Percentiles rank a stretch among this genome's conserved stretches.
Conservation (phyloP, 495 filamentous ascomycete species). For the Aspergillus asperescens region DNA sequence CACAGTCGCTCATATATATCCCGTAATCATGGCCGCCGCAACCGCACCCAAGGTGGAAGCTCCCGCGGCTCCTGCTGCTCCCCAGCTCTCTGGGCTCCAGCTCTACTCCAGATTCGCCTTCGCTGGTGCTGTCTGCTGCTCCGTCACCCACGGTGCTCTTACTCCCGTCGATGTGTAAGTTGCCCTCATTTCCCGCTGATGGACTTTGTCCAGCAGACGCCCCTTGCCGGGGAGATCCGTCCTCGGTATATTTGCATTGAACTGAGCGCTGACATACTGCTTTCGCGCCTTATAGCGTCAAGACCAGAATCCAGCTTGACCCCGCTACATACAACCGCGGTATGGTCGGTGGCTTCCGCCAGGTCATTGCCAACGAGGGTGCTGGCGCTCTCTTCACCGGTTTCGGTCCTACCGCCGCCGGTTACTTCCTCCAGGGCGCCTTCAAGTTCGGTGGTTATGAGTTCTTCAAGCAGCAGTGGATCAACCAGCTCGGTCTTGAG, state of each 20-base stretch:
- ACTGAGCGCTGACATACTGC: conserved; percentile 22
- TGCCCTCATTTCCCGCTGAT: background rate
- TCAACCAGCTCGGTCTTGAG: conserved; percentile 76
- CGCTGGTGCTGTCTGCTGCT: conserved; percentile 90
- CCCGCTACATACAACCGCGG: conserved; percentile 84
- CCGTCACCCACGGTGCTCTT: conserved; percentile 85
- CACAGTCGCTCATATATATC: conserved; percentile 9
- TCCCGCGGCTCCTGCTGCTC: conserved; percentile 31
- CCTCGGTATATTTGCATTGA: conserved; percentile 8
- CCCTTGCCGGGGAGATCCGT: conserved; percentile 6
- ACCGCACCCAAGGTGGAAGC: conserved; percentile 35
- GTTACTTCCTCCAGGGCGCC: conserved; percentile 92
- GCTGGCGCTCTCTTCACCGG: conserved; percentile 85
- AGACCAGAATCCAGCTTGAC: conserved; percentile 93
- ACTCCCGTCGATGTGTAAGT: conserved; percentile 97
- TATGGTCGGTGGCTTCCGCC: conserved; percentile 78
- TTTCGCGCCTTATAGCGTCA: conserved; percentile 60
- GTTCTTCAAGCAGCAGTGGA: conserved; percentile 89
- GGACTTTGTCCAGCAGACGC: conserved; percentile 9
- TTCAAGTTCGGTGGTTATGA: conserved; percentile 97
- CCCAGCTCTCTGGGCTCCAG: conserved; percentile 45
- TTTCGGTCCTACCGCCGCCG: conserved; percentile 79
- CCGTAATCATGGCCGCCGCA: conserved; percentile 40
- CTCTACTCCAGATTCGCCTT: conserved; percentile 85
- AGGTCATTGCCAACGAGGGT: conserved; percentile 80